Base-by-base conservation (phyloP, 129 eudicot species). In the Arctium lappa region DNA sequence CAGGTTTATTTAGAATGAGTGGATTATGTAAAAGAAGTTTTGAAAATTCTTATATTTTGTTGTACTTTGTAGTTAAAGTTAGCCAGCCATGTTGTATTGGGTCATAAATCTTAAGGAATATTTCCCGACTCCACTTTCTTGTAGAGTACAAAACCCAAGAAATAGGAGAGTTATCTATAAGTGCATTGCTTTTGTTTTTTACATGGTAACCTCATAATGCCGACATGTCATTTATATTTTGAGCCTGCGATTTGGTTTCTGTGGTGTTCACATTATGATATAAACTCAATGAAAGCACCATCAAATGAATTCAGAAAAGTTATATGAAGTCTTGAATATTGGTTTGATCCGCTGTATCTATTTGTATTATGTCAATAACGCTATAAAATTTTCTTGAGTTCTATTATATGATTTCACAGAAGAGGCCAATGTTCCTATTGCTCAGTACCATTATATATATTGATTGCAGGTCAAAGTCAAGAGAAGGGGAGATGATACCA, bases 401-500 rank as follows among this genome's bases (percentile, higher is more conserved):
- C 6, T 38, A 36, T 38, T 38, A 38, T 38, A 69, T 68, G 16
- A 40, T 38, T 66, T 60, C 30, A 68, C 7, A 44, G 34, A 74
- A 46, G 30, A 12, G 42, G 53, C 29, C 13, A 6, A 6, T 72
- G 12, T 80, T 73, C 53, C 11, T 60, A 11, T 48, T 77, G 72
- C 68, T 84, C 48, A 68, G 32, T 48, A 50, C 10, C 72, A 27
- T 37, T 77, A 22, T 66, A 72, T 53, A 69, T 48, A 69, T 82
- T 80, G 18, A n/a, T 79, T 87, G 82, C 92, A 95, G 99, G 99
- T 95, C 82, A 95, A 95, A 88, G 99, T 95, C 72, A 95, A 95
- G 86, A 91, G 90, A 91, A 90, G 97, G 88, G 99, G 99, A 53
- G 99, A 95, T 84, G 99, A 95, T 81, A 92, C 94, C 75, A 95